Evolutionary conservation across 2,329 filamentous ascomycete genomes (phyloP), one percentile per base, ranked within the genome.

Genomic region (Ophiostoma ips): DNA sequence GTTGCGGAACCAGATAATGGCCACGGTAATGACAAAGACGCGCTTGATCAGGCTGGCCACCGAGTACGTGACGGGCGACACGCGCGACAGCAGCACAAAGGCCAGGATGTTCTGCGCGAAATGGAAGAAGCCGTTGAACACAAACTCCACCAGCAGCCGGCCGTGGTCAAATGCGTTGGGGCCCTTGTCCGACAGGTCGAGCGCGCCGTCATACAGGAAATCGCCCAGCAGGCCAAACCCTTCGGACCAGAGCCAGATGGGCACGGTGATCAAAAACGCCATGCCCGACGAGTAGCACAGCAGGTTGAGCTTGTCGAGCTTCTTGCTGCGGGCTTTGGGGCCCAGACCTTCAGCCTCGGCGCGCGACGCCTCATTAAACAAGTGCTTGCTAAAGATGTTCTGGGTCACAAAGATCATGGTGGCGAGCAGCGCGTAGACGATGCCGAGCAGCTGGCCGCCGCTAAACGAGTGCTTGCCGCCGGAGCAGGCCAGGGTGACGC

Each of bases 51-150:
- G 72, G 51, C 85, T 94, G 34, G 92, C 92, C 35, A 98, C 90
- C 0, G 87, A 95, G 69, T 98, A 98, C 0, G 92, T 96, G 35
- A 98, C 92, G 0, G 92, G 92, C 0, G 88, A 94, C 12, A 96
- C 84, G 71, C 95, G 84, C 49, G 88, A 95, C 7, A 98, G 72
- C 6, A 98, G 73, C 19, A 95, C 73, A 62, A 98, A 98, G 0
- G 92, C 92, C 50, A 98, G 76, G 49, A 98, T 94, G 62, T 94
- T 95, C 62, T 98, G 92, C 15, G 80, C 86, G 64, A 96, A 98
- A 66, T 98, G 92, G 62, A 94, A 95, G 4, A 87, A 83, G 50
- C 92, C 92, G 64, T 98, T 98, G 73, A 98, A 96, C 48, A 96
- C 64, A 63, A 94, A 96, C 62, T 98, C 92, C n/a, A 94, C 61